phyloP scores from a whole-genome alignment of 768 basidiomycete species.

The Paxillus rubicundulus region DNA sequence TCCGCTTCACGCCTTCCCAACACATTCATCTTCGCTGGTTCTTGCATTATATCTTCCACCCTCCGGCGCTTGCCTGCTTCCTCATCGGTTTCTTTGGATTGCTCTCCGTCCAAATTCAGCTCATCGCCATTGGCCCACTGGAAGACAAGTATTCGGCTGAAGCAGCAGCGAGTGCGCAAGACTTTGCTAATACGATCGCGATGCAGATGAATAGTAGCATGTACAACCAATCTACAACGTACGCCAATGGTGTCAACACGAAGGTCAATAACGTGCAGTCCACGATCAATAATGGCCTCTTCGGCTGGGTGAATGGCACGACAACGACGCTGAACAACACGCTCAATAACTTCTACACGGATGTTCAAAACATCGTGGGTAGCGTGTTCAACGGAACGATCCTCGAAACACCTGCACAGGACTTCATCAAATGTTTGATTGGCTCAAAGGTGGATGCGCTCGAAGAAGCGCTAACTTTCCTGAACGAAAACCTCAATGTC shows the following conservation, averaged over 20 bases:
- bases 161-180: constrained; percentile 56
- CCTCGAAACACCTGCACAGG: constrained; percentile 76
- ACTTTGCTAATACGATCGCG: constrained; percentile 71
- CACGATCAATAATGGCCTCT: constrained; percentile 81
- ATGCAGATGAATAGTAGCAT: constrained; percentile 79
- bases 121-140: constrained; percentile 74
- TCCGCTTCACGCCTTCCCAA: constrained; percentile 58
- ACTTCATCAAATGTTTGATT: constrained; percentile 85
- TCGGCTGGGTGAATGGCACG: constrained; percentile 94
- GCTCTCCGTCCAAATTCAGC: constrained; percentile 82
- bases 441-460: constrained; percentile 88
- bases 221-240: constrained; percentile 73
- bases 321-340: constrained; percentile 86
- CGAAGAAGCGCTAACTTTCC: constrained; percentile 85
- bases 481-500: constrained; percentile 83
- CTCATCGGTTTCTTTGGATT: constrained; percentile 92
- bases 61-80: constrained; percentile 87
- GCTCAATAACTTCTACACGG: constrained; percentile 81
- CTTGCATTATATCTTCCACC: constrained; percentile 86
- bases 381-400: constrained; percentile 82
- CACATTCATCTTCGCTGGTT: constrained; percentile 83
- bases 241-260: constrained; percentile 73
- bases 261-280: constrained; percentile 69
- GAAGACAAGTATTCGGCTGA: constrained; percentile 63
- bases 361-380: constrained; percentile 75